phyloP scores from a whole-genome alignment of 1,139 yeast species.

The Debaryomycetaceae sp. region DNA sequence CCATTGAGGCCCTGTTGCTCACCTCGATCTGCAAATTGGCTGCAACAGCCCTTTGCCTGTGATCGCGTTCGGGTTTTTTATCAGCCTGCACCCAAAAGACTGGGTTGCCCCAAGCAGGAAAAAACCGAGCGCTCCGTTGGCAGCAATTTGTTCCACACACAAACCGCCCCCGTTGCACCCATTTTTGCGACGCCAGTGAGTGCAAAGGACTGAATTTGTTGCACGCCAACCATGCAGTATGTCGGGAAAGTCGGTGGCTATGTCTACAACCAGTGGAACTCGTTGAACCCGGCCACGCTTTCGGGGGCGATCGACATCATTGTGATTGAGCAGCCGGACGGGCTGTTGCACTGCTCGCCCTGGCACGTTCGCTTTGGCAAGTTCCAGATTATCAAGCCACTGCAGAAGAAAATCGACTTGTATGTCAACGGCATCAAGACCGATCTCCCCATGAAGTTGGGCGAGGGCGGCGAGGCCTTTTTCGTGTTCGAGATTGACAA shows the following conservation, averaged over 20 bases:
- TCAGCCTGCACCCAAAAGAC: too few relatives aligned
- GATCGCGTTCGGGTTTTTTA: too few relatives aligned
- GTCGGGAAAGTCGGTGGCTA: conserved; percentile 93
- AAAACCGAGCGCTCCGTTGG: too few relatives aligned
- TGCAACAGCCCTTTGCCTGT: too few relatives aligned
- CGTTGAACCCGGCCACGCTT: conserved; percentile 91
- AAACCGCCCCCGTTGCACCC: too few relatives aligned
- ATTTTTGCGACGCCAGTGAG: too few relatives aligned
- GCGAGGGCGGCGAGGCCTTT: conserved; percentile 98
- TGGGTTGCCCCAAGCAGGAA: too few relatives aligned
- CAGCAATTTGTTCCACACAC: too few relatives aligned
- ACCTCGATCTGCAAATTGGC: too few relatives aligned
- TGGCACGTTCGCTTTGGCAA: conserved; percentile 96
- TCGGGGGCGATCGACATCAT: conserved; percentile 97
- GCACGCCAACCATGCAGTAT: conserved; percentile 87
- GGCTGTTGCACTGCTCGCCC: conserved; percentile 84
- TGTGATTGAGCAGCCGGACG: conserved; percentile 88
- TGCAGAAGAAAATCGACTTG: conserved; percentile 89
- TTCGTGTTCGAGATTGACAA: conserved; percentile 86
- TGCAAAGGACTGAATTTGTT: too few relatives aligned
- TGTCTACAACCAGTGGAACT: conserved; percentile 95
- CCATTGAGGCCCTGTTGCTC: too few relatives aligned
- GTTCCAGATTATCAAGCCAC: conserved; percentile 89
- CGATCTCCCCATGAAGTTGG: conserved; percentile 89
- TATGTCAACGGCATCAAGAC: conserved; percentile 79